Conservation (phyloP, 495 filamentous ascomycete species). For the Penicillium bialowiezense region DNA sequence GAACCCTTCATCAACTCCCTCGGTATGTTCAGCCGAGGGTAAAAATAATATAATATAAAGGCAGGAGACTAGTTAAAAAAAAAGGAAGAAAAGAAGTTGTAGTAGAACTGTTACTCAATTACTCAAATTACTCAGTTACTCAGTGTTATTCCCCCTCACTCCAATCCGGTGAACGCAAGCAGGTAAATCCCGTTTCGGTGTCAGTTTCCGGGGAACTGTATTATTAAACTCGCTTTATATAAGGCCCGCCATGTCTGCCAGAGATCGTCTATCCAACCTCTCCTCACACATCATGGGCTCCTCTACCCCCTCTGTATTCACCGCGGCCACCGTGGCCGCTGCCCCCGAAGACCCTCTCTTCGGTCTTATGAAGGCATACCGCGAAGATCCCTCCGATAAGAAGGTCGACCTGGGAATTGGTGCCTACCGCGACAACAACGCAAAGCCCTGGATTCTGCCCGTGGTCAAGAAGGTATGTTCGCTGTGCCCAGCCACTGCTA, state of each 20-base stretch:
- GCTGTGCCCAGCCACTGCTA: constrained; percentile 3
- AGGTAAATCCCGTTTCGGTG: constrained; percentile 23
- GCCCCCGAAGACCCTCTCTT: constrained; percentile 96
- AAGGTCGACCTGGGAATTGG: constrained; percentile 98
- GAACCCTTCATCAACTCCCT: constrained; percentile 4
- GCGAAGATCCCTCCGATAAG: constrained; percentile 74
- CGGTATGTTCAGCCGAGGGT: constrained; percentile 4
- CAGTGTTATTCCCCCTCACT: constrained; percentile 22
- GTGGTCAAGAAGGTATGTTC: constrained; percentile 97
- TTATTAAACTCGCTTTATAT: not conserved
- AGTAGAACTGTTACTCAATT: not conserved
- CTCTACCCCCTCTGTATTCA: constrained; percentile 63
- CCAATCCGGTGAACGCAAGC: constrained; percentile 33
- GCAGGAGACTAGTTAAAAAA: not conserved
- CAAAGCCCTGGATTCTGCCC: constrained; percentile 96
- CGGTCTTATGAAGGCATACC: constrained; percentile 85
- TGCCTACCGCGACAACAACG: constrained; percentile 91
- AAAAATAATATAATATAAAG: not conserved
- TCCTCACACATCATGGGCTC: constrained; percentile 48
- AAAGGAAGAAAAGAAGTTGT: not conserved
- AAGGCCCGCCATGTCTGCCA: constrained; percentile 18
- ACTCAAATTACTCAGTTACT: too few relatives aligned
- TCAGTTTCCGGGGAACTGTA: constrained; percentile 21
- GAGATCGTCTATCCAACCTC: constrained; percentile 39
- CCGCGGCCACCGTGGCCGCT: constrained; percentile 74